A percentile compares a stretch with the other conserved stretches of the same genome.
These are phyloP conservation scores for Oryza meridionalis DNA, from an alignment of 176 grass and related monocot genomes.

Conservation along the genomic window DNA sequence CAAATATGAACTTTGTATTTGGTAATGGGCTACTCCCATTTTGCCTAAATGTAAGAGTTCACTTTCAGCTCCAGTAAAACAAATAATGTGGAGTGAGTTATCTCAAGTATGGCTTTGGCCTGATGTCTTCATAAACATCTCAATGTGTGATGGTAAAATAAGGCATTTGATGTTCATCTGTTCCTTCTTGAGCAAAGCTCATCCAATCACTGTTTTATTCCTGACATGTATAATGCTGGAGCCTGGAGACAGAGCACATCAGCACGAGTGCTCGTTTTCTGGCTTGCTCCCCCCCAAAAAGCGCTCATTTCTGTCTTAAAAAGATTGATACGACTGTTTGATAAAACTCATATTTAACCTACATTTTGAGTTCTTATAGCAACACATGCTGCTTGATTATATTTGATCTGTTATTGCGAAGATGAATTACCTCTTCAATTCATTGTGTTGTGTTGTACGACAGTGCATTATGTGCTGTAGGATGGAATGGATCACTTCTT, in stretches of 20 bases:
- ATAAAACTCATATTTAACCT: not conserved
- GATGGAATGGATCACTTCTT: not conserved
- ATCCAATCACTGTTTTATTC: not conserved
- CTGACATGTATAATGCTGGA: not conserved
- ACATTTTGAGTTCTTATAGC: not conserved
- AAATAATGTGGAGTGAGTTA: conserved; percentile 40
- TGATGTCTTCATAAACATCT: conserved; percentile 16
- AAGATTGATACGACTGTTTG: not conserved
- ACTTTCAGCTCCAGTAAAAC: conserved; percentile 30
- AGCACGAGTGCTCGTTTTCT: not conserved
- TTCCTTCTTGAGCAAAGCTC: not conserved
- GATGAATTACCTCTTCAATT: not conserved
- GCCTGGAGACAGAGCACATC: not conserved
- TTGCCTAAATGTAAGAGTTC: conserved; percentile 36
- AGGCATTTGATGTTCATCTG: not conserved
- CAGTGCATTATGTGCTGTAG: not conserved
- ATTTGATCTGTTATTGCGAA: not conserved
- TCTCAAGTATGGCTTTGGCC: conserved; percentile 18
- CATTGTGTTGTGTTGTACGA: not conserved
- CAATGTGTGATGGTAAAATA: conserved; percentile 38
- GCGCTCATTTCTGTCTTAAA: not conserved
- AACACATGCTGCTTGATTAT: not conserved
- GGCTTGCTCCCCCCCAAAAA: not conserved
- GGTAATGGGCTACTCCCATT: conserved; percentile 33
- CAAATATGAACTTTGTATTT: conserved; percentile 57